Percentiles rank a stretch among this genome's conserved stretches.
These are phyloP conservation scores for Solanum chacoense DNA, from an alignment of 305 asterid genomes.

Conservation along the genomic window DNA sequence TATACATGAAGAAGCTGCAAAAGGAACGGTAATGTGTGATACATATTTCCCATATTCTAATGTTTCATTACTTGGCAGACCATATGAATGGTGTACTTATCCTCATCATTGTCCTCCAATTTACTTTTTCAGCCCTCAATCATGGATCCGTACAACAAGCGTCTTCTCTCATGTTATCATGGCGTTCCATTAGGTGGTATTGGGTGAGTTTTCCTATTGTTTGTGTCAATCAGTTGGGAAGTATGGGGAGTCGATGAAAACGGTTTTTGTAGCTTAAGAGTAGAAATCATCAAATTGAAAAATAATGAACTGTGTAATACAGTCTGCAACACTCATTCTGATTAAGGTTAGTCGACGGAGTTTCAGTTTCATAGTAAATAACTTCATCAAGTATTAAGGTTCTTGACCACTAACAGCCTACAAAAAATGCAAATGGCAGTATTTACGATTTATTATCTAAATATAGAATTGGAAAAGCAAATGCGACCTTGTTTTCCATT, in stretches of 20 bases:
- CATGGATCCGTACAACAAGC: constrained; percentile 67
- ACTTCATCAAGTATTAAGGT: background rate
- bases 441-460: background rate
- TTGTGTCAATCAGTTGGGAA: background rate
- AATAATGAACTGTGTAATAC: background rate
- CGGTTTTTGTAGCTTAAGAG: background rate
- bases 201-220: constrained; percentile 38
- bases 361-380: background rate
- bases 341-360: background rate
- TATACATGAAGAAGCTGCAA: constrained; percentile 40
- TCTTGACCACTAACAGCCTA: background rate
- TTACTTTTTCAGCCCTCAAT: constrained; percentile 11
- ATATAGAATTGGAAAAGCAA: background rate
- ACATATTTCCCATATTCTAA: background rate
- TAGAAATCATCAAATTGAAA: background rate
- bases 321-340: background rate
- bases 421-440: background rate
- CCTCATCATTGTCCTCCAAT: background rate
- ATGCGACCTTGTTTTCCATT: background rate
- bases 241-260: background rate
- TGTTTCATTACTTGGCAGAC: background rate
- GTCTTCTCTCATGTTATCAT: constrained; percentile 58
- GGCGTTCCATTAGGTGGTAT: constrained; percentile 95
- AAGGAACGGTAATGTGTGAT: constrained; percentile 24
- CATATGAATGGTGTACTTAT: constrained; percentile 5